These are phyloP conservation scores for Agrocybe pediades DNA, from an alignment of 768 basidiomycete species.

Conservation along the genomic window DNA sequence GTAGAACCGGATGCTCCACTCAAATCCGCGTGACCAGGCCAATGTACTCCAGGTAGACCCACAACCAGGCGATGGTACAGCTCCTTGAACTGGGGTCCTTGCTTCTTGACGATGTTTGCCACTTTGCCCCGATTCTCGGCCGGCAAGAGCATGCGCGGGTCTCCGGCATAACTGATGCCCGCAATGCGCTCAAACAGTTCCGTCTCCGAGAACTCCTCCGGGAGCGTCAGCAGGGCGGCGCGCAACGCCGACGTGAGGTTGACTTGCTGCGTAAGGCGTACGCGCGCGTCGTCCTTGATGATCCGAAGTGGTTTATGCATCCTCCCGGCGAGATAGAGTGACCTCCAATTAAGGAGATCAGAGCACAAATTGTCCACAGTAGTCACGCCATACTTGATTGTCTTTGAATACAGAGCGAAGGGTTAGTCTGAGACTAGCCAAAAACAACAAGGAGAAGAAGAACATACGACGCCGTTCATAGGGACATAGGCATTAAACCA, in stretches of 20 bases:
- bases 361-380: constrained; percentile 87
- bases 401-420: constrained; percentile 45
- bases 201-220: constrained; percentile 77
- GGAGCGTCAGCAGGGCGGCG: constrained; percentile 86
- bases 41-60: constrained; percentile 80
- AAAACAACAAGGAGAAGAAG: constrained; percentile 7
- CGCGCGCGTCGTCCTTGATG: constrained; percentile 89
- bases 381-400: constrained; percentile 96
- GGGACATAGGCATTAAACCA: constrained; percentile 96
- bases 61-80: constrained; percentile 81
- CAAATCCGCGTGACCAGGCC: constrained; percentile 46
- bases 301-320: constrained; percentile 98
- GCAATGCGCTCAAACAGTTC: constrained; percentile 87
- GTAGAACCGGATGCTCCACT: constrained; percentile 3
- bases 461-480: constrained; percentile 69
- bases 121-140: constrained; percentile 96
- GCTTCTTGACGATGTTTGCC: constrained; percentile 86
- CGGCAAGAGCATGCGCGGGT: constrained; percentile 92
- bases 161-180: constrained; percentile 83
- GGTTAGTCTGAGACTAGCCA: constrained; percentile 1
- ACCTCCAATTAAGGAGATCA: constrained; percentile 90
- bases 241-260: constrained; percentile 91
- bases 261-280: constrained; percentile 89
- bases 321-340: constrained; percentile 91
- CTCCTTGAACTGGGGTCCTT: constrained; percentile 82